These are phyloP conservation scores for Calonectria montana DNA, from an alignment of 2,329 filamentous ascomycete genomes.

Conservation along the genomic window DNA sequence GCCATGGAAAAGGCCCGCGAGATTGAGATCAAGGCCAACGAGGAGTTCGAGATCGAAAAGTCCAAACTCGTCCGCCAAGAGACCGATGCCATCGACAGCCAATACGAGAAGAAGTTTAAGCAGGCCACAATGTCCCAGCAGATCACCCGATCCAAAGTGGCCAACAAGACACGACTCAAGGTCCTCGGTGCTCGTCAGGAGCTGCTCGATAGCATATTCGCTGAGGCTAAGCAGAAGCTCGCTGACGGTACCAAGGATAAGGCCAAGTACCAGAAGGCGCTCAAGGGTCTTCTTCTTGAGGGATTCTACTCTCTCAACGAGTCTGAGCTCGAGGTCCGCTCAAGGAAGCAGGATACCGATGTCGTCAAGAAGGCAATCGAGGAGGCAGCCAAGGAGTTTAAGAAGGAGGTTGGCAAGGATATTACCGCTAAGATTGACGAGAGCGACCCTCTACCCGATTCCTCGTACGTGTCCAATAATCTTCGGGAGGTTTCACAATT, in stretches of 20 bases:
- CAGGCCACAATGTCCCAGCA: slow-evolving; percentile 98
- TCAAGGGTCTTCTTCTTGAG: slow-evolving; percentile 88
- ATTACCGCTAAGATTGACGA: slow-evolving; percentile 80
- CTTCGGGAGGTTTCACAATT: not conserved
- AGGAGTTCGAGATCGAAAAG: slow-evolving; percentile 99
- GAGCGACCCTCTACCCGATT: slow-evolving; percentile 81
- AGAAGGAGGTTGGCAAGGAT: slow-evolving; percentile 79
- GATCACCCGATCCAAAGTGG: slow-evolving; percentile 94
- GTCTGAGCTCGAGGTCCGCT: slow-evolving; percentile 78
- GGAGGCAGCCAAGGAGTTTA: slow-evolving; percentile 83
- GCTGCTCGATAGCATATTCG: slow-evolving; percentile 90
- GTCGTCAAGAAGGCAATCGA: slow-evolving; percentile 82
- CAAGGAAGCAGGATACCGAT: slow-evolving; percentile 82
- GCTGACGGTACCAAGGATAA: slow-evolving; percentile 73
- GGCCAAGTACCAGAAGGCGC: slow-evolving; percentile 77
- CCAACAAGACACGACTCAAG: slow-evolving; percentile 95
- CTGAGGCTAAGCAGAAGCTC: slow-evolving; percentile 80
- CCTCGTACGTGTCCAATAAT: slow-evolving; percentile 73
- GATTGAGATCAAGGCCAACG: slow-evolving; percentile 97
- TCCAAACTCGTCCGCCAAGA: slow-evolving; percentile 98
- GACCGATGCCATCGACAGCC: slow-evolving; percentile 88
- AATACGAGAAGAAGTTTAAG: slow-evolving; percentile 99
- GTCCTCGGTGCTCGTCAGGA: slow-evolving; percentile 90
- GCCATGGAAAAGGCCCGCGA: slow-evolving; percentile 96
- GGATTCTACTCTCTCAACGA: slow-evolving; percentile 91